Evolutionary conservation across 2,329 filamentous ascomycete species (phyloP), one percentile per base, ranked within the genome.

Genomic region (Fusarium duplospermum): DNA sequence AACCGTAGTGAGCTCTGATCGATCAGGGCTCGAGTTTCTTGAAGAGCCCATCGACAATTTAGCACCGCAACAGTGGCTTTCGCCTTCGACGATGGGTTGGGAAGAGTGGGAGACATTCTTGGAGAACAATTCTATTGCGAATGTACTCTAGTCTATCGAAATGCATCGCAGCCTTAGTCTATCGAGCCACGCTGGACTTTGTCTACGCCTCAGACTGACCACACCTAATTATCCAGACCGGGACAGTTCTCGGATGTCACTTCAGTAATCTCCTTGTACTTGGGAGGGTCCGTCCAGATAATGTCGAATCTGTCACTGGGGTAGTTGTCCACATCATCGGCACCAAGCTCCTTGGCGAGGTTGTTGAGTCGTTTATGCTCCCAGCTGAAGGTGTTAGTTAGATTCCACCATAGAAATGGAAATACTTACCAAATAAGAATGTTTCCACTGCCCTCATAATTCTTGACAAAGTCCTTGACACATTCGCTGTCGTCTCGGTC

Each of bases 261-360:
- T 0, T 80, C 75, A 0, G 84, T 85, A 59, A 91, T 86, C 18
- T 79, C 70, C 2, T 73, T 80, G 76, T 90, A 91, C 5, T 86
- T 84, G 3, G 82, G 81, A 4, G 88, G 87, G 71, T 88, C 84
- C 0, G 86, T 89, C 89, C 89, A 91, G 70, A 91, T 90, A 18
- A 89, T 73, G 73, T 91, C 83, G 61, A 83, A 91, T 2, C 82
- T 79, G 66, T 86, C 83, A 69, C 83, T 81, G 0, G 88, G 88
- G 76, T 91, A 91, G 6, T 80, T 77, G 1, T 86, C 85, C 0
- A 86, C 84, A 73, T 88, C 75, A 9, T 84, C 77, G 63, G 85
- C 87, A 1, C 90, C 90, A 20, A 92, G 78, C 18, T 82, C 81
- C 70, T 87, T 74, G 2, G 84, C 86, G 73, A 92, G 88, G 69